Conservation (phyloP, 148 eudicot genomes). For the Fagopyrum esculentum region DNA sequence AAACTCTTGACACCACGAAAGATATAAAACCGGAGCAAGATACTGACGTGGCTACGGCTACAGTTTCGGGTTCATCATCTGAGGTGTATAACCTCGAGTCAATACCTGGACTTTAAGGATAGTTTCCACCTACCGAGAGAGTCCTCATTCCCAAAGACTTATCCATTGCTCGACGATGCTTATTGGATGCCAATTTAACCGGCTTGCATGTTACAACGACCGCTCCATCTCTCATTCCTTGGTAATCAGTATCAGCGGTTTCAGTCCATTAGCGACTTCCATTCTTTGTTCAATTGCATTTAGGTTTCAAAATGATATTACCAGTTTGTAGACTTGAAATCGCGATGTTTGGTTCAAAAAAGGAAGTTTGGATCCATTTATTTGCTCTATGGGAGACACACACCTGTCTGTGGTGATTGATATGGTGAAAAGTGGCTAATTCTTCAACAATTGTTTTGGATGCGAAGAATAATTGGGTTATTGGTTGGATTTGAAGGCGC, state of each 20-base stretch:
- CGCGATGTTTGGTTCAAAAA: background rate
- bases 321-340: background rate
- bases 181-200: background rate
- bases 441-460: too few relatives aligned
- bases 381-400: background rate
- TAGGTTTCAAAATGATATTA: background rate
- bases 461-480: too few relatives aligned
- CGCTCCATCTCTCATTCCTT: background rate
- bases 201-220: background rate
- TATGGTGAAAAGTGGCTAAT: background rate
- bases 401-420: background rate
- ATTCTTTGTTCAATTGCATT: background rate
- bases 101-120: conserved; percentile 65
- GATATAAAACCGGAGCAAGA: conserved; percentile 32
- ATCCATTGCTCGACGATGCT: background rate
- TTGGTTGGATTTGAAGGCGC: too few relatives aligned
- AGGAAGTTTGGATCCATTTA: background rate
- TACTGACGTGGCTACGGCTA: conserved; percentile 32
- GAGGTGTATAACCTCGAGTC: conserved; percentile 74
- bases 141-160: background rate
- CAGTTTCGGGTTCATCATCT: conserved; percentile 25
- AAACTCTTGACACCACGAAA: conserved; percentile 47
- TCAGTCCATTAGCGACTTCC: background rate
- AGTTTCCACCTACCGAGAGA: background rate
- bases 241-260: background rate